Evolutionary conservation across 2,329 filamentous ascomycete genomes (phyloP), one percentile per base, ranked within the genome.

Genomic region (Botryosphaeria dothidea): DNA sequence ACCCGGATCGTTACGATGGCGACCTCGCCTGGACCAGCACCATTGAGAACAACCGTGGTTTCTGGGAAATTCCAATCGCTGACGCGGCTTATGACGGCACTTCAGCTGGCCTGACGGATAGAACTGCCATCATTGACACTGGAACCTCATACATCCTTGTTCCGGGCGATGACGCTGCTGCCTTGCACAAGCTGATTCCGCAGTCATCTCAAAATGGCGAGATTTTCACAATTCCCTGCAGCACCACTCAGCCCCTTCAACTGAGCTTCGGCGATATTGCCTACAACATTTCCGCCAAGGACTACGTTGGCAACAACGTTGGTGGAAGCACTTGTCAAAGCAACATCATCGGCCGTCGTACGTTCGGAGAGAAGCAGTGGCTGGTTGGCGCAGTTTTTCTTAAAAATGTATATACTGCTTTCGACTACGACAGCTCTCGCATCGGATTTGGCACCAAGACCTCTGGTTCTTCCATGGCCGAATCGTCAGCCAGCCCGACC

Each of bases 341-440:
- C 74, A 93, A 91, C 70, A 86, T 96, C 38, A 89, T 92, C 62
- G 91, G 90, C 1, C 83, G 87, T 27, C 85, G 90, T 73, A 86
- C 91, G 15, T 88, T 92, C 52, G 78, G 82, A 0, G 82, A 70
- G 71, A 74, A 79, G 36, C 78, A 88, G 29, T 96, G 92, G 92
- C 82, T 97, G n/a, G 78, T 96, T 0, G 93, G 93, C 1, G 92
- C 93, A 69, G 86, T 90, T 0, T 96, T 96, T 71, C 79, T 97
- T 67, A 96, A 96, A 80, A 96, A 96, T 70, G 92, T 96, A 17
- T 96, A 96, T 74, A 83, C 87, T 1, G 89, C 95, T 25, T 96
- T 96, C 74, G 93, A 97, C 75, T 86, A 86, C 62, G 92, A 94
- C 67, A 73, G 87, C 68, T 78, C 76, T 48, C 85, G 84, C 60